Conservation (phyloP, 2,329 filamentous ascomycete species). For the Cordyceps farinosa region DNA sequence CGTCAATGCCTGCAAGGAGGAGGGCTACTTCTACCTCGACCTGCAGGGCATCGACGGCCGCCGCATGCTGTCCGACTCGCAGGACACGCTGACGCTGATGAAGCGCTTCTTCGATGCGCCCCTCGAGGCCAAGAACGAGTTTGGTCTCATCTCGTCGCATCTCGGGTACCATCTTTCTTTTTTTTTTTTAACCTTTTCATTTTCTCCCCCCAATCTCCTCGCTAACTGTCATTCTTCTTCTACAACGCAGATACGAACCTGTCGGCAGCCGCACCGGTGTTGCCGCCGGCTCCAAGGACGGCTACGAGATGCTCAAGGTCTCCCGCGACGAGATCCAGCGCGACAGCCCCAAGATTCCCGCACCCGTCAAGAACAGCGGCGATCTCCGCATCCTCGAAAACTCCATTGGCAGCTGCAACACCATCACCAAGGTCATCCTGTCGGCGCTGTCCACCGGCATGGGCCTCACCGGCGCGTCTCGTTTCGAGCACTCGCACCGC, state of each 20-base stretch:
- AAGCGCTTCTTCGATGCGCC: constrained; percentile 52
- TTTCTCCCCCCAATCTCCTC: not conserved
- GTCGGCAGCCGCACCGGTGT: constrained; percentile 47
- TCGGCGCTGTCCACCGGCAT: constrained; percentile 48
- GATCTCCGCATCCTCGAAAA: constrained; percentile 48
- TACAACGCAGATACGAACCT: constrained; percentile 42
- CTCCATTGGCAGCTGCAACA: constrained; percentile 48
- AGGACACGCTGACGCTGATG: constrained; percentile 52
- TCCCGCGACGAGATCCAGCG: constrained; percentile 49
- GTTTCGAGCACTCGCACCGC: constrained; percentile 50
- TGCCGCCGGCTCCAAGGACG: constrained; percentile 45
- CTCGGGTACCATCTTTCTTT: constrained; percentile 38
- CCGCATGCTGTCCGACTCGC: constrained; percentile 48
- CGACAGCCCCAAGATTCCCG: constrained; percentile 43
- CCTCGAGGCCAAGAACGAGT: constrained; percentile 54
- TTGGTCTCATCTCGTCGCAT: constrained; percentile 50
- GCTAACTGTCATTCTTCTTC: not conserved
- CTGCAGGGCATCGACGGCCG: constrained; percentile 51
- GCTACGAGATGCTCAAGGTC: constrained; percentile 53
- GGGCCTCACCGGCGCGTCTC: constrained; percentile 40
- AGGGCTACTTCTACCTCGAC: constrained; percentile 56
- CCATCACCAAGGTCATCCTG: constrained; percentile 48
- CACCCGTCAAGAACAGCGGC: constrained; percentile 45
- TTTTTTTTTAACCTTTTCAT: too few species aligned
- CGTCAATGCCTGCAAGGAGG: constrained; percentile 45